Evolutionary conservation across 2,329 filamentous ascomycete genomes (phyloP).

Genomic region (Aspergillus latus): DNA sequence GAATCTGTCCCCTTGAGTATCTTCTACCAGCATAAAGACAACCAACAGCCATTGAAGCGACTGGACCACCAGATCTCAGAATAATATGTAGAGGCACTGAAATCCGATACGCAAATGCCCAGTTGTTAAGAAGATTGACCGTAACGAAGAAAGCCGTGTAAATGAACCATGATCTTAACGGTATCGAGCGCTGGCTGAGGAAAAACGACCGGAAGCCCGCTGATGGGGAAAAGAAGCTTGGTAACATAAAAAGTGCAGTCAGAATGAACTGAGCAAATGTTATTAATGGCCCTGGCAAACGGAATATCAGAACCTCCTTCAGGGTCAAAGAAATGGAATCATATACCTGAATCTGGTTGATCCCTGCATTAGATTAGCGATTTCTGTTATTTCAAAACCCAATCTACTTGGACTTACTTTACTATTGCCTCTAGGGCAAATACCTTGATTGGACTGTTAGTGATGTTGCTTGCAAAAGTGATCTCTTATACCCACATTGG

Average conservation of each 20-base stretch:
- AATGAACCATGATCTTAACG: constrained; percentile 77
- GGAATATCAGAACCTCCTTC: constrained; percentile 4
- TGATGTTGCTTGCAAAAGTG: constrained; percentile 19
- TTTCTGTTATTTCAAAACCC: not conserved
- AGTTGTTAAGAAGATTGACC: constrained; percentile 96
- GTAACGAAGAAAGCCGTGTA: constrained; percentile 89
- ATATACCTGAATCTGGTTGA: constrained; percentile 76
- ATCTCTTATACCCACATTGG: constrained; percentile 64
- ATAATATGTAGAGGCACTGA: constrained; percentile 97
- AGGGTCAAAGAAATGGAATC: not conserved
- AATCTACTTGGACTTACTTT: constrained; percentile 62
- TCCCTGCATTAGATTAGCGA: constrained; percentile 54
- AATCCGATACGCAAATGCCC: constrained; percentile 95
- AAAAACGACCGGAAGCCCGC: constrained; percentile 65
- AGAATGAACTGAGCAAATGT: constrained; percentile 89
- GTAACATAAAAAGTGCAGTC: constrained; percentile 73
- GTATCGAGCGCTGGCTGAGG: constrained; percentile 74
- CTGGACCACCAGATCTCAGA: constrained; percentile 90
- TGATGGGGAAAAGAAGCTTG: constrained; percentile 69
- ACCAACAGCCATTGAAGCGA: constrained; percentile 92
- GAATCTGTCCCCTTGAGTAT: constrained; percentile 76
- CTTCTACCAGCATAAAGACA: constrained; percentile 75
- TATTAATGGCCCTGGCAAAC: constrained; percentile 67
- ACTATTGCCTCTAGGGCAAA: constrained; percentile 94
- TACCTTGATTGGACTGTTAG: constrained; percentile 57